Evolutionary conservation across 2,329 filamentous ascomycete genomes (phyloP), one percentile per base, ranked within the genome.

Genomic region (Phialophora macrospora): DNA sequence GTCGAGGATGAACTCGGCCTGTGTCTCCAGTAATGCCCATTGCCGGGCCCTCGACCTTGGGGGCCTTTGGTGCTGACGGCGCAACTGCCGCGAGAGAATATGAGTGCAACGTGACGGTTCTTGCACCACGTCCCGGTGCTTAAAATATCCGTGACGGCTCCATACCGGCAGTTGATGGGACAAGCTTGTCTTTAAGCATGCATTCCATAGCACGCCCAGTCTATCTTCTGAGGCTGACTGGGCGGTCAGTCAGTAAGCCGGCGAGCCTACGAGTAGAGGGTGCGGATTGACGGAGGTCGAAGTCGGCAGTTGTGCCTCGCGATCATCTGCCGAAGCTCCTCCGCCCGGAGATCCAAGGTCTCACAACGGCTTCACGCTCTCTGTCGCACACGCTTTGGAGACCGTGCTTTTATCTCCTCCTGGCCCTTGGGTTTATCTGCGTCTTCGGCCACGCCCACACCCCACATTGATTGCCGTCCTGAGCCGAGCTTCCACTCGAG

Each of bases 271-370:
- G n/a, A n/a, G n/a, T n/a, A 51, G 48, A 51, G 11, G 52, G n/a
- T n/a, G 52, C 52, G 34, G 24, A 34, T 38, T n/a, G 46, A 48
- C 28, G 52, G 38, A 44, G n/a, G 41, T 32, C 28, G 11, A 58
- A 20, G 48, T 62, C 63, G 63, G 63, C 63, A 66, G 63, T 62
- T 66, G 63, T 24, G 34, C 24, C 60, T 51, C 20, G 22, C 51
- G 26, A 41, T 7, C 63, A 66, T 62, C 63, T 66, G 63, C 63
- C 63, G 63, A 62, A 57, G 28, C n/a, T 52, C 46, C 28, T 26
- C 28, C 44, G 44, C 52, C 26, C 12, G 22, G 17, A 24, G 48
- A 51, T 22, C 20, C 22, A 14, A 51, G 20, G 8, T 26, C n/a
- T 51, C 3, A 11, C 20, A 22, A 51, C 20, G 6, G 6, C 28